Evolutionary conservation across 306 rosid genomes (phyloP).

Genomic region (Cicer yamashitae): DNA sequence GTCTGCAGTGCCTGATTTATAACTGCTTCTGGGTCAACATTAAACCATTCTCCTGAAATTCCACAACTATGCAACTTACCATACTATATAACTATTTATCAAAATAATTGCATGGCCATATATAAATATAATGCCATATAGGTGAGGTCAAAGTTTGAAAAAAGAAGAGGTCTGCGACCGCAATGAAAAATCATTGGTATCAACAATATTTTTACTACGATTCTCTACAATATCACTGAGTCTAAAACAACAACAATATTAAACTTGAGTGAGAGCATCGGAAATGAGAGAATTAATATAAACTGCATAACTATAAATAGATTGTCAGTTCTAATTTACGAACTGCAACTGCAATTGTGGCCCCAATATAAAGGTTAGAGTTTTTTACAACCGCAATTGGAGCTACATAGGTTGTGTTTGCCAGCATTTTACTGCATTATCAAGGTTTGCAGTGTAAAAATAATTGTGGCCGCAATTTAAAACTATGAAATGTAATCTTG

Average conservation of each 20-base stretch:
- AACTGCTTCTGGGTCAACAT: slow-evolving; percentile 75
- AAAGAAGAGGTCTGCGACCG: too few relatives aligned
- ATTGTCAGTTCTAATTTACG: neutral
- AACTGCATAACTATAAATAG: too few relatives aligned
- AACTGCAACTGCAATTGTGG: neutral
- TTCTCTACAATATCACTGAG: too few relatives aligned
- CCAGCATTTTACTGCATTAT: neutral
- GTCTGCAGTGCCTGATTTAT: slow-evolving; percentile 80
- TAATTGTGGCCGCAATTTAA: neutral
- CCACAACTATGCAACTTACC: slow-evolving; percentile 28
- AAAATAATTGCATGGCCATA: neutral
- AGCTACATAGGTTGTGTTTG: neutral
- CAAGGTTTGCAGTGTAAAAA: neutral
- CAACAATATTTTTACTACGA: too few relatives aligned
- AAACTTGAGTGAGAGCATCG: too few relatives aligned
- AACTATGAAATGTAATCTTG: neutral
- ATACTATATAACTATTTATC: neutral
- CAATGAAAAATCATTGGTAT: too few relatives aligned
- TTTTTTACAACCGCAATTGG: neutral
- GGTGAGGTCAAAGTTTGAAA: too few relatives aligned
- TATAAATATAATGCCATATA: neutral
- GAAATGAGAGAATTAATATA: too few relatives aligned
- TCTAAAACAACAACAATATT: too few relatives aligned
- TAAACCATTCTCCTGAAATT: slow-evolving; percentile 86
- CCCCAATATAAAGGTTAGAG: neutral